Percentiles rank a stretch among this genome's conserved stretches.
Evolutionary conservation across 345 rosid genomes (phyloP).

Genomic region (Salix dunnii): DNA sequence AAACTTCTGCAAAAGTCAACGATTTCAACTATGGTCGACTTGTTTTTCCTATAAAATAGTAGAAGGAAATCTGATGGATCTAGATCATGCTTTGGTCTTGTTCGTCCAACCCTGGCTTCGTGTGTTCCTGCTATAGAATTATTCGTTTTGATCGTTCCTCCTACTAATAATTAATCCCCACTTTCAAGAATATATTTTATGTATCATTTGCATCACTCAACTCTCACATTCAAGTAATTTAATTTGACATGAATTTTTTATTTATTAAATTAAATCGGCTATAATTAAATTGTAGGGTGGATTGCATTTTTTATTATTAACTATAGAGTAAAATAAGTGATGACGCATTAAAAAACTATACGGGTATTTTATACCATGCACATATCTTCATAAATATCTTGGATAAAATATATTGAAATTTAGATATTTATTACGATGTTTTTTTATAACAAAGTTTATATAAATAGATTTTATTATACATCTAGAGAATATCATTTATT

Average conservation of each 20-base stretch:
- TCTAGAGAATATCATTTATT: no score
- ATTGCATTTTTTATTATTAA: no score
- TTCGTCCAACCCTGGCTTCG: not conserved
- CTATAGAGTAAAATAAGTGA: no score
- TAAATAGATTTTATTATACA: no score
- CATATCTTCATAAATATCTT: no score
- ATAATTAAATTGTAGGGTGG: not conserved
- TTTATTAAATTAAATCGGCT: not conserved
- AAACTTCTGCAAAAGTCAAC: not conserved
- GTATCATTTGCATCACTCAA: not conserved
- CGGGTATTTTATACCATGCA: no score
- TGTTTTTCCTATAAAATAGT: no score
- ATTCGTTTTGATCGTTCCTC: not conserved
- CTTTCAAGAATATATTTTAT: not conserved
- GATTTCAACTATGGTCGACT: not conserved
- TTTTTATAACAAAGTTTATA: no score
- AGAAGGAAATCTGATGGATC: not conserved
- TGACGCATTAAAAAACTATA: no score
- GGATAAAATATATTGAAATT: no score
- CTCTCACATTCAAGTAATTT: not conserved
- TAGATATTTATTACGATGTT: no score
- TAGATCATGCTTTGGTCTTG: not conserved
- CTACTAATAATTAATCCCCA: not conserved
- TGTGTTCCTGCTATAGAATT: not conserved
- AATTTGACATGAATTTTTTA: no score